Evolutionary conservation across 306 rosid species (phyloP), one percentile per base, ranked within the genome.

Genomic region (Pterocarpus macrocarpus): DNA sequence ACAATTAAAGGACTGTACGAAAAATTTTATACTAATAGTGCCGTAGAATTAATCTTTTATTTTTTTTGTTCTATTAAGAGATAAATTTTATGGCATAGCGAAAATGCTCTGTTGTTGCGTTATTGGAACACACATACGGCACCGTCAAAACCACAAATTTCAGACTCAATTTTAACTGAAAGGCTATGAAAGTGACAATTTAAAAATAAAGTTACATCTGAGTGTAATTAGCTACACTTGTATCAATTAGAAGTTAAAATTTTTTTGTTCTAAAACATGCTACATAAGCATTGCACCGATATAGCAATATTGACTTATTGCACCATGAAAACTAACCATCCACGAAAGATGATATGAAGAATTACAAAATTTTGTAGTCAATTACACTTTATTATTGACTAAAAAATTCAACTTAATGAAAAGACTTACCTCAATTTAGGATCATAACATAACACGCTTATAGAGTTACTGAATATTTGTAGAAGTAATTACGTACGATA

Each of bases 131-230:
- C 9, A 43, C 56, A 75, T 39, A 53, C 5, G 47, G 5, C 33
- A 7, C 16, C 16, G 35, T 75, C 33, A 59, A 34, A 14, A 28
- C 14, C 68, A 30, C 79, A 41, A 47, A 43, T 74, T 22, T 59
- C 4, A 43, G 28, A 47, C 66, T 39, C 69, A 59, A 56, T 22
- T 16, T 41, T 73, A 28, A 12, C 15, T 34, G 38, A 58, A 49
- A 73, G 57, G 49, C 17, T 57, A 57, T 41, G 56, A 73, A 58
- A 17, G 57, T 56, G 65, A 38, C 77, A 73, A 38, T 47, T 52
- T 38, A 6, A 38, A 38, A 38, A 38, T 6, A 38, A 38, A 4
- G 41, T 38, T 38, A 38, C 41, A 38, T 38, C 41, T 38, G 41
- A 38, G 41, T 38, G 41, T 4, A 38, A 38, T 38, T 38, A 5